A percentile compares a stretch with the other conserved stretches of the same genome.
These are phyloP conservation scores for Limnomonas spitsbergensis DNA, from an alignment of 139 green algal genomes.

Conservation along the genomic window DNA sequence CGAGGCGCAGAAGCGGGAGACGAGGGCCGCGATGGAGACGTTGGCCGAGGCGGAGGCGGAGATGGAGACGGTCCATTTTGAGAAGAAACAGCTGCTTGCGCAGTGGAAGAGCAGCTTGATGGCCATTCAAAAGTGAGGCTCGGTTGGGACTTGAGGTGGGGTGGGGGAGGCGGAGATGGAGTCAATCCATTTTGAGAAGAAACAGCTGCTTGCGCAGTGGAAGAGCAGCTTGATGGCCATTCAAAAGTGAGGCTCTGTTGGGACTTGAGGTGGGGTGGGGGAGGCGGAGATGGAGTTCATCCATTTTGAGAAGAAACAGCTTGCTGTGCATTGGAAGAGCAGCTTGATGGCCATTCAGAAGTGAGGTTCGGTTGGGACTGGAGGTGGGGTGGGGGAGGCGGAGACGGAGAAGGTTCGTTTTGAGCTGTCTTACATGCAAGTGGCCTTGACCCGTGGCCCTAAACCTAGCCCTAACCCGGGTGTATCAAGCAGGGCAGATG, in stretches of 20 bases:
- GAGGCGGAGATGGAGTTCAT: conserved; percentile 81
- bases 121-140: conserved; percentile 56
- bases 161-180: conserved; percentile 74
- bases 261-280: conserved; percentile 41
- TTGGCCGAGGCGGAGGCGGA: conserved; percentile 64
- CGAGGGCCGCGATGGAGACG: conserved; percentile 70
- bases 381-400: conserved; percentile 47
- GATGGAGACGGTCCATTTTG: conserved; percentile 85
- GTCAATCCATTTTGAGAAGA: conserved; percentile 85
- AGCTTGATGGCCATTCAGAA: conserved; percentile 68
- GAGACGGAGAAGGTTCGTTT: conserved; percentile 87
- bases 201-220: conserved; percentile 83
- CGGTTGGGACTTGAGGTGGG: not conserved
- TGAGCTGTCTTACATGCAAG: conserved; percentile 41
- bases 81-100: conserved; percentile 84
- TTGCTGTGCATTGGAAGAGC: conserved; percentile 77
- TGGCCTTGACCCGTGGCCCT: not conserved
- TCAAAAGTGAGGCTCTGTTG: conserved; percentile 35
- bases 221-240: conserved; percentile 71
- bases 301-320: conserved; percentile 87
- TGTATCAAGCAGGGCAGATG: too few relatives aligned
- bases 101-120: conserved; percentile 80
- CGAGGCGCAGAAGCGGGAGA: conserved; percentile 73
- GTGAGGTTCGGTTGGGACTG: conserved; percentile 21
- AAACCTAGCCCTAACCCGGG: not conserved